Conservation (phyloP, 345 rosid species). For the Ailanthus altissimus region DNA sequence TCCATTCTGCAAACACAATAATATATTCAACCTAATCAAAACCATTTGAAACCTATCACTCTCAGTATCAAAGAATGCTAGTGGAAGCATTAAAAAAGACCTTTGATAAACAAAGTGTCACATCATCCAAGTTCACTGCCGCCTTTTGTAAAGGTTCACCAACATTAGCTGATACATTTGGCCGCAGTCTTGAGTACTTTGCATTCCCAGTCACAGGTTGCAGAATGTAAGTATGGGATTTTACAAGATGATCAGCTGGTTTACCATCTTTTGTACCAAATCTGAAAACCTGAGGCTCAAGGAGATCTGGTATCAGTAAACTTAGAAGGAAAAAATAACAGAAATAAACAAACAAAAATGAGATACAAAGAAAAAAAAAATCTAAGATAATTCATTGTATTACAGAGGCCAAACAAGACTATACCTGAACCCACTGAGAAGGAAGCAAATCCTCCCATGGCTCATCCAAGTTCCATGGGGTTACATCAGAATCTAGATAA, state of each 20-base stretch:
- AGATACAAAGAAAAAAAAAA: too few species aligned
- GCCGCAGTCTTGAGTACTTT: constrained; percentile 61
- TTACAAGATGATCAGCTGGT: constrained; percentile 61
- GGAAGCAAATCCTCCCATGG: constrained; percentile 91
- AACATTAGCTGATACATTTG: constrained; percentile 40
- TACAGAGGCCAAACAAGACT: not conserved
- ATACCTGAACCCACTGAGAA: constrained; percentile 91
- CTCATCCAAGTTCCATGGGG: constrained; percentile 79
- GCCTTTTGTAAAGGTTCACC: constrained; percentile 79
- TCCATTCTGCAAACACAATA: constrained; percentile 64
- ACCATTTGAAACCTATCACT: constrained; percentile 25
- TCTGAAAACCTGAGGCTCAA: constrained; percentile 64
- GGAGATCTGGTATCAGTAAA: constrained; percentile 13
- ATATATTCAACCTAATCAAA: constrained; percentile 26
- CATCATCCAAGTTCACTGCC: constrained; percentile 83
- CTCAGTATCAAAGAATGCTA: constrained; percentile 17
- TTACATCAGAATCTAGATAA: constrained; percentile 88
- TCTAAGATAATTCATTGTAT: not conserved
- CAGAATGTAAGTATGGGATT: constrained; percentile 72
- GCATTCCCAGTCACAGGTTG: constrained; percentile 96
- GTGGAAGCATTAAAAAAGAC: constrained; percentile 38
- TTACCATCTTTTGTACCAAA: constrained; percentile 82
- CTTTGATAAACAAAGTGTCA: constrained; percentile 92
- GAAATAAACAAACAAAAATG: constrained; percentile 15
- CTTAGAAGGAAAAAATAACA: constrained; percentile 14